phyloP scores from a whole-genome alignment of 768 basidiomycete genomes.

The Cytidiella melzeri region DNA sequence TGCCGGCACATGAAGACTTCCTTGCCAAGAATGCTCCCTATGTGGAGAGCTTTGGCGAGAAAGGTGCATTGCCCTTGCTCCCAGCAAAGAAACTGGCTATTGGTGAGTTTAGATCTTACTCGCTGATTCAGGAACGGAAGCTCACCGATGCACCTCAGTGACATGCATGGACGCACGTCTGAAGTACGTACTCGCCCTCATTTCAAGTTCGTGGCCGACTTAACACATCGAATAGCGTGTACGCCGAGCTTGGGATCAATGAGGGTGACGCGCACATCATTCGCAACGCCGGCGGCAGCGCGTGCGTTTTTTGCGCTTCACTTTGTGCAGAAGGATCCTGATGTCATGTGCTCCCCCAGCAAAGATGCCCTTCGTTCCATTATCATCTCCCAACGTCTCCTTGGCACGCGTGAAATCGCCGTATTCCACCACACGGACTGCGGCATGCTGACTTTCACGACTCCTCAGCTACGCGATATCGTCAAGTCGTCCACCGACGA shows the following conservation, averaged over 20 bases:
- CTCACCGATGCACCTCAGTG: conserved; percentile 33
- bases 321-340: too few species aligned
- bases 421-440: conserved; percentile 70
- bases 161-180: conserved; percentile 76
- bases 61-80: conserved; percentile 34
- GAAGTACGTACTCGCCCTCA: conserved; percentile 35
- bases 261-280: conserved; percentile 70
- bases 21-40: conserved; percentile 38
- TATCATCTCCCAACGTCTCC: conserved; percentile 65
- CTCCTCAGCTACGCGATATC: conserved; percentile 40
- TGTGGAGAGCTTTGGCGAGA: conserved; percentile 38
- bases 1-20: conserved; percentile 30
- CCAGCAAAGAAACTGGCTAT: conserved; percentile 37
- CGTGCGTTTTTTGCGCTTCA: conserved; percentile 33
- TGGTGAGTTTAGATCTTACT: conserved; percentile 21
- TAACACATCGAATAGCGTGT: conserved; percentile 38
- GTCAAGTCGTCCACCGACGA: conserved; percentile 41
- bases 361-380: conserved; percentile 61
- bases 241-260: conserved; percentile 51
- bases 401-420: conserved; percentile 63
- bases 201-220: neutral
- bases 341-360: conserved; percentile 26
- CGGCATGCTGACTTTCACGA: conserved; percentile 64
- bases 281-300: conserved; percentile 65
- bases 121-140: neutral